Evolutionary conservation across 306 rosid species (phyloP), one percentile per base, ranked within the genome.

Genomic region (Acacia crassicarpa): DNA sequence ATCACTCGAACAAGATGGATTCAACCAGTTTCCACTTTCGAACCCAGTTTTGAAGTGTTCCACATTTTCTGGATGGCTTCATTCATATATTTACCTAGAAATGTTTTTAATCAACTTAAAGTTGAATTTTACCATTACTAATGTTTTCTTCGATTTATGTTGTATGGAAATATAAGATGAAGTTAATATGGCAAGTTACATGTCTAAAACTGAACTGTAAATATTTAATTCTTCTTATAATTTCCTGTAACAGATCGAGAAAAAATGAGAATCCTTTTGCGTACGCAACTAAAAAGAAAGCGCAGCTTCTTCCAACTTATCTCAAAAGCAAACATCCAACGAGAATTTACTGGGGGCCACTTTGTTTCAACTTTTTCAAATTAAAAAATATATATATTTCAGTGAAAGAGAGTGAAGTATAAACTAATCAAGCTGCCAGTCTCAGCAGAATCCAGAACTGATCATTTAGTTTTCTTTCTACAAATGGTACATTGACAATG

Each of bases 391-490:
- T 32, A 58, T 0, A 22, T 58, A 8, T 22, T 22, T 56, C 11
- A 0, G 10, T 56, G 15, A 2, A 56, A 56, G 23, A 56, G 23
- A 58, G 23, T 9, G n/a, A 56, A 62, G 17, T 25, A 62, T 27
- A 30, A 30, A 63, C 69, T 30, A 63, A 63, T 14, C 69, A 14
- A 27, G 71, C 25, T 43, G 76, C 38, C 69, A 33, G 68, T 7
- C 62, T 75, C 45, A 62, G 77, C 48, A 80, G 74, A 67, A 73
- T 77, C 68, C 75, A 56, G 59, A 72, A 67, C n/a, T 48, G 62
- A 67, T 68, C 72, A 86, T 78, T 77, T 27, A 74, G 73, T 69
- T 67, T 77, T 46, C 43, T n/a, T 61, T 80, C 80, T 83, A 65
- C 62, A 72, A 4, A 68, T 38, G 76, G 65, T 83, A 80, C 77